Evolutionary conservation across 352 stramenopile genomes (phyloP), one percentile per base, ranked within the genome.

Genomic region (Saprolegnia diclina): DNA sequence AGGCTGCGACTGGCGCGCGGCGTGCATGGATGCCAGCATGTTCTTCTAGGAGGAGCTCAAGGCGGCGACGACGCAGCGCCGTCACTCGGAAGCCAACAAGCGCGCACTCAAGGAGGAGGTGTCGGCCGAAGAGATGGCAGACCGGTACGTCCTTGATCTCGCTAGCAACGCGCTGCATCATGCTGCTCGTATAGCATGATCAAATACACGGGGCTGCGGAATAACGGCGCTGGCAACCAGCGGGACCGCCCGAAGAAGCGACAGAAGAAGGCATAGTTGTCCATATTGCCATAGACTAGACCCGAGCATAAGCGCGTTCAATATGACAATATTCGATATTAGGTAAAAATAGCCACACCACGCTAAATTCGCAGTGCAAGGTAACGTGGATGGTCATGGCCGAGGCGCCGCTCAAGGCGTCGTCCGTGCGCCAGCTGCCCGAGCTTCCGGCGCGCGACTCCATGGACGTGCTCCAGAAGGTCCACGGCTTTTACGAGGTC

Each of bases 61-160:
- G n/a, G 79, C 89, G 16, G 76, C 75, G 9, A 80, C 73, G 18
- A 77, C 80, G 21, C 79, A 85, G 72, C 71, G 82, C 57, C 82
- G 80, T 32, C 88, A 85, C 44, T 76, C 77, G 0, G 83, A 76
- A 35, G 82, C 82, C 13, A 81, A 94, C 53, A 82, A 88, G 72
- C 87, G 80, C 42, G 85, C 88, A 50, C 71, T 88, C 42, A 80
- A 75, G n/a, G 85, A 93, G 14, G 85, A 94, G 63, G 75, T 94
- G 11, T 94, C 85, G 22, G 83, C 85, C 5, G 75, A 94, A 56
- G 85, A 94, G 46, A 94, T 94, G 85, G 77, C 82, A 40, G 77
- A 78, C 22, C 79, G 62, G 62, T 67, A 59, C 14, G 24, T 59
- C 35, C 19, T n/a, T 38, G 35, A 6, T 24, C 9, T 22, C 13